Evolutionary conservation across 305 asterid species (phyloP), one percentile per base, ranked within the genome.

Genomic region (Fraxinus latifolia): DNA sequence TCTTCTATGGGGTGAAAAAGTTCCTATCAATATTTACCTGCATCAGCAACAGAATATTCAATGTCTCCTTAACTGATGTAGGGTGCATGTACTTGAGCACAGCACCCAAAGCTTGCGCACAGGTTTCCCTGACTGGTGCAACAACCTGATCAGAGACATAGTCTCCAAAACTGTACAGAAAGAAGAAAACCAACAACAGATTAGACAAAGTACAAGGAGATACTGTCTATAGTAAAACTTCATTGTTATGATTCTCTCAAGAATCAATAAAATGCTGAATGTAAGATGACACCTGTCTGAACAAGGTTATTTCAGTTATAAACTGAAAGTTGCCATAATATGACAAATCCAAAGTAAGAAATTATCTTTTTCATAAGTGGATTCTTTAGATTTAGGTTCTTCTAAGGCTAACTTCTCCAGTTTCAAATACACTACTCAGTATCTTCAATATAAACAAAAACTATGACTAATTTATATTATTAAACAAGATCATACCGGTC

Each of bases 81-180:
- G 98, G 97, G 78, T 91, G 97, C 98, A 96, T 94, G 90, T 89
- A 94, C 97, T 96, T 96, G 81, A 96, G 91, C 83, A 93, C 97
- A 82, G 98, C 98, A 79, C 99, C 98, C 82, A 96, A 90, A 70
- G 99, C 98, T 83, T 96, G 99, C 3, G 99, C 99, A 89, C 98
- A 94, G 60, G 99, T 96, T 92, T 96, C 99, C 84, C 99, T 92
- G 31, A 96, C 99, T 60, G 99, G 99, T 33, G 99, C 99, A 86
- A 96, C 99, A 82, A 96, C 99, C 86, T 96, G 99, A 91, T 96
- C 99, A 25, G 99, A 96, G 81, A 96, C 95, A 39, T 96, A 94
- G 85, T 96, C 99, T 82, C 99, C 99, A 77, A 96, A 96, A 87
- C 99, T 96, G 93, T 74, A 85, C 72, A 82, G 44, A 44, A 5